phyloP scores from a whole-genome alignment of 2,329 filamentous ascomycete genomes.

The Alternaria arbusti region DNA sequence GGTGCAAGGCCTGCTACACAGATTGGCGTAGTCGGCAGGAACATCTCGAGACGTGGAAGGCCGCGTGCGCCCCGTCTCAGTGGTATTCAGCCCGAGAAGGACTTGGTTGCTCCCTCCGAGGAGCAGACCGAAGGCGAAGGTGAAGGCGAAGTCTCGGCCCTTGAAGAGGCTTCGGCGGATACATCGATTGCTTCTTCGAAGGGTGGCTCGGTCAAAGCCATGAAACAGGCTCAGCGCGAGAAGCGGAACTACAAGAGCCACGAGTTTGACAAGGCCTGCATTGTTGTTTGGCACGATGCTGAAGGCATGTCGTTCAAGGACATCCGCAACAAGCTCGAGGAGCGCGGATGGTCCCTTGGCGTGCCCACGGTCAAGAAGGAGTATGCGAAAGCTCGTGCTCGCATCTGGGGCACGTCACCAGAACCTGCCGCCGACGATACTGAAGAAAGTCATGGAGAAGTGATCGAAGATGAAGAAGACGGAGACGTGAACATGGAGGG shows the following conservation, averaged over 20 bases:
- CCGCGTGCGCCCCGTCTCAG: conserved; percentile 1
- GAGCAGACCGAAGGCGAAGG: background rate
- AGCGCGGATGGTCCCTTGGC: conserved; percentile 17
- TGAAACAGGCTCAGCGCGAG: background rate
- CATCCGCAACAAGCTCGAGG: conserved; percentile 18
- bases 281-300: conserved; percentile 23
- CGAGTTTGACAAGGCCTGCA: conserved; percentile 17
- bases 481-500: background rate
- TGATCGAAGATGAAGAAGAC: background rate
- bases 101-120: background rate
- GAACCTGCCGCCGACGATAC: background rate
- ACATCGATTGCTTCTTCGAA: background rate
- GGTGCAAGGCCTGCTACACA: conserved; percentile 10
- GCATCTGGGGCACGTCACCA: conserved; percentile 10
- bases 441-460: background rate
- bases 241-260: background rate
- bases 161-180: background rate
- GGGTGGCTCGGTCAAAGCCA: background rate
- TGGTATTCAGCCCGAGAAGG: background rate
- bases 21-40: conserved; percentile 4
- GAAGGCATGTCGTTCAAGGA: conserved; percentile 9
- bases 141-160: background rate
- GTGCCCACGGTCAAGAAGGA: conserved; percentile 19
- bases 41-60: conserved; percentile 15
- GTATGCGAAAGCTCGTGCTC: conserved; percentile 11